Evolutionary conservation across 2,329 filamentous ascomycete genomes (phyloP).

Genomic region (Hymenoscyphus fraxineus): DNA sequence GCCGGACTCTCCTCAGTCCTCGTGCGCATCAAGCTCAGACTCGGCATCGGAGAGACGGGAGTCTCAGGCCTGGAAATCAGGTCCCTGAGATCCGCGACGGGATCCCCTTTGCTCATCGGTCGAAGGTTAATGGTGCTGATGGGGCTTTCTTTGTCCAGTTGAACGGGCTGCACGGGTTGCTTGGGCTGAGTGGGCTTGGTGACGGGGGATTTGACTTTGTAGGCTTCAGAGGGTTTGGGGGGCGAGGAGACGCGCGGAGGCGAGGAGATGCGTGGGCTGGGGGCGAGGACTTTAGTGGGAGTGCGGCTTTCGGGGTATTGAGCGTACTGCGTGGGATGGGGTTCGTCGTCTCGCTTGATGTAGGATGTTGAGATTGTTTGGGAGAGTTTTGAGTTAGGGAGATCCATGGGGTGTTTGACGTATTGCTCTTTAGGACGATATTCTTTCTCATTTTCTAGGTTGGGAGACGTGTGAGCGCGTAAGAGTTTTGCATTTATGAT

Average conservation of each 20-base stretch:
- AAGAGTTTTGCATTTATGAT: too few relatives aligned
- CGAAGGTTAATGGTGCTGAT: background rate
- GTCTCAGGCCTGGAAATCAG: background rate
- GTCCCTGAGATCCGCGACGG: background rate
- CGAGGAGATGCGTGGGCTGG: background rate
- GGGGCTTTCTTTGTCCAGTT: background rate
- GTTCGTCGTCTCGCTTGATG: too few relatives aligned
- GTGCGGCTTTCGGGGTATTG: too few relatives aligned
- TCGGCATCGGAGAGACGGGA: too few relatives aligned
- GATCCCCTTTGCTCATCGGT: background rate
- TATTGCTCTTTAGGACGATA: too few relatives aligned
- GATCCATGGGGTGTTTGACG: too few relatives aligned
- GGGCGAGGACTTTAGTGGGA: background rate
- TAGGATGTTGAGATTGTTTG: too few relatives aligned
- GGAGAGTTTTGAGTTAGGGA: too few relatives aligned
- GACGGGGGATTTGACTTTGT: background rate
- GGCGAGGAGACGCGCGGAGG: background rate
- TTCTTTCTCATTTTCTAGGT: too few relatives aligned
- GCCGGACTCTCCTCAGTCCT: conserved; percentile 4
- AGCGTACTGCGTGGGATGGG: too few relatives aligned
- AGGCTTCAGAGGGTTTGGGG: background rate
- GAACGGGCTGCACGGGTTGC: too few relatives aligned
- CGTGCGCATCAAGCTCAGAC: background rate
- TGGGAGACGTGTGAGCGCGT: too few relatives aligned
- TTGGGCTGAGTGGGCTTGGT: background rate